Conservation (phyloP, 108 stramenopile genomes). For the Pseudonitzschia multistriata region DNA sequence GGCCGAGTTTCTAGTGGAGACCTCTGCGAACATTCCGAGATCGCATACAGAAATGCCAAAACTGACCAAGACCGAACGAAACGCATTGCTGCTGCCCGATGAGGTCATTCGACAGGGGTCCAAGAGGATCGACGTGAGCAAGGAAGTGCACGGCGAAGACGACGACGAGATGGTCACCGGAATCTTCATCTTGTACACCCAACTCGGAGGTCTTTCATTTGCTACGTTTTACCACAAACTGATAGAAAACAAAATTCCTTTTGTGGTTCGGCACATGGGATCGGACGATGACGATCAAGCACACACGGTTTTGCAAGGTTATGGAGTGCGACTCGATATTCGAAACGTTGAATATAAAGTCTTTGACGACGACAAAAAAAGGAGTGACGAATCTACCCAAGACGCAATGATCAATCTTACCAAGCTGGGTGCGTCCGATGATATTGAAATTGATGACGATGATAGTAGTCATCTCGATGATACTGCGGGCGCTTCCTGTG, state of each 20-base stretch:
- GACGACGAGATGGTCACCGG: background rate
- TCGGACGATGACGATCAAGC: constrained; percentile 36
- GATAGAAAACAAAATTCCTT: constrained; percentile 28
- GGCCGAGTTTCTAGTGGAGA: constrained; percentile 4
- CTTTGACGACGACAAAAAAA: constrained; percentile 59
- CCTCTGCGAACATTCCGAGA: constrained; percentile 15
- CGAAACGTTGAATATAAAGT: constrained; percentile 87
- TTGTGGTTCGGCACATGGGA: constrained; percentile 80
- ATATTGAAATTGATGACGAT: background rate
- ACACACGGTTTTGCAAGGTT: constrained; percentile 70
- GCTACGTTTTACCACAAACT: constrained; percentile 51
- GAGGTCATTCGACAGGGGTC: constrained; percentile 15
- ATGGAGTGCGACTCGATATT: constrained; percentile 88
- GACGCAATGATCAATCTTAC: constrained; percentile 29
- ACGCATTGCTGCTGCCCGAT: constrained; percentile 12
- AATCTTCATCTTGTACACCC: constrained; percentile 71
- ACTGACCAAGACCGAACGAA: background rate
- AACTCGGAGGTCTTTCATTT: constrained; percentile 62
- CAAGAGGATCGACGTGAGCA: background rate
- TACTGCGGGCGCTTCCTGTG: background rate
- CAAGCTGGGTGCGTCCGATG: background rate
- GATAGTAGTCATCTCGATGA: background rate
- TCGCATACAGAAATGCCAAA: background rate
- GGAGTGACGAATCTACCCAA: constrained; percentile 22
- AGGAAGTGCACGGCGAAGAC: background rate